A percentile compares a stretch with the other conserved stretches of the same genome.
These are phyloP conservation scores for Gentiana dahurica DNA, from an alignment of 257 asterid genomes.

Conservation along the genomic window DNA sequence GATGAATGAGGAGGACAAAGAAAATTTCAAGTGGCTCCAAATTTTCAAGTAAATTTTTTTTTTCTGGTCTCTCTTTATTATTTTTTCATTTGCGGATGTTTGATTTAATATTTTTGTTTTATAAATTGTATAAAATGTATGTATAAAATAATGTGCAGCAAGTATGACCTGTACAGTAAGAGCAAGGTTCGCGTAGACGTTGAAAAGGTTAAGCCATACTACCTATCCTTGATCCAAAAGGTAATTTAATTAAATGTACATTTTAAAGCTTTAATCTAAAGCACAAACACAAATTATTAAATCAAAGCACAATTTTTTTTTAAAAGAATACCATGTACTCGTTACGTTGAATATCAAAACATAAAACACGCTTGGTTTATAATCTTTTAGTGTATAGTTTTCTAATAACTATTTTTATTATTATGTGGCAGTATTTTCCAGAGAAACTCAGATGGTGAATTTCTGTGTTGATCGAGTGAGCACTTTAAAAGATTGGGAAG, in stretches of 20 bases:
- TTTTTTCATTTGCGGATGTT: neutral
- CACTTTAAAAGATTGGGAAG: no score
- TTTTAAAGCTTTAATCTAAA: neutral
- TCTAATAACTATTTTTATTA: no score
- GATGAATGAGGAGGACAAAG: slow-evolving; percentile 64
- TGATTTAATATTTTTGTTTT: neutral
- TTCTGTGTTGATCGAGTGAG: no score
- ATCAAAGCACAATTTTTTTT: neutral
- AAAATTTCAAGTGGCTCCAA: slow-evolving; percentile 61
- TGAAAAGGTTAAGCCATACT: slow-evolving; percentile 51
- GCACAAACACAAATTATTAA: no score
- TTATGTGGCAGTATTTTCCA: slow-evolving; percentile 55
- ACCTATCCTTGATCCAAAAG: slow-evolving; percentile 59
- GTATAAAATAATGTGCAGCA: slow-evolving; percentile 8
- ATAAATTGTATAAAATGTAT: neutral
- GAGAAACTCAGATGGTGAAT: slow-evolving; percentile 56
- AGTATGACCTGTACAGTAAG: slow-evolving; percentile 32
- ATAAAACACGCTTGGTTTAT: neutral
- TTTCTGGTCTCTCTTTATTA: neutral
- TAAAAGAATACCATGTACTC: no score
- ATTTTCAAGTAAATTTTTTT: slow-evolving; percentile 39
- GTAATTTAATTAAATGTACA: slow-evolving; percentile 9
- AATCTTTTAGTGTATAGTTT: neutral
- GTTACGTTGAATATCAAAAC: no score
- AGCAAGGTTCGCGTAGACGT: slow-evolving; percentile 25